Conservation (phyloP, 306 rosid species). For the Cicer bijugum region DNA sequence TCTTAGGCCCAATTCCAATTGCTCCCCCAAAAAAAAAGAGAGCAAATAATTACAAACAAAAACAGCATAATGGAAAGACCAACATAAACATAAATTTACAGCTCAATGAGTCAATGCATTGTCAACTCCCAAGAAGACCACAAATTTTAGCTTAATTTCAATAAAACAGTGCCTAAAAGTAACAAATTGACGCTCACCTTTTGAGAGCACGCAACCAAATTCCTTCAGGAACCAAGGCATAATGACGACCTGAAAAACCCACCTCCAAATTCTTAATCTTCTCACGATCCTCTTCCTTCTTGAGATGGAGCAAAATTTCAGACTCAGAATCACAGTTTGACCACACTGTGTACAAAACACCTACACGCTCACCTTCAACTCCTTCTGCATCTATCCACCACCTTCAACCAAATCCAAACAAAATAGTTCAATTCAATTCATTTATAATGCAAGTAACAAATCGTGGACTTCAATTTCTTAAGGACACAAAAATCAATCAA, state of each 20-base stretch:
- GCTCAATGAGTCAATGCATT: neutral
- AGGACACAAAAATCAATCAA: neutral
- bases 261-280: conserved; percentile 46
- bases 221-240: conserved; percentile 76
- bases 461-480: conserved; percentile 2
- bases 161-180: conserved; percentile 10
- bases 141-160: conserved; percentile 11
- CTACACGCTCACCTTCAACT: conserved; percentile 46
- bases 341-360: conserved; percentile 60
- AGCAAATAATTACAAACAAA: conserved; percentile 1
- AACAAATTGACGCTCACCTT: conserved; percentile 54
- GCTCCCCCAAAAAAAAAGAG: neutral
- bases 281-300: conserved; percentile 51
- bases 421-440: neutral
- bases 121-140: conserved; percentile 13
- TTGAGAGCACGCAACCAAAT: conserved; percentile 71
- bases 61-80: neutral
- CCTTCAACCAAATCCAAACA: conserved; percentile 53
- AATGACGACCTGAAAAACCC: conserved; percentile 64
- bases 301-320: conserved; percentile 58
- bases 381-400: conserved; percentile 72
- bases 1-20: neutral
- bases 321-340: conserved; percentile 47
- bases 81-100: neutral
- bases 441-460: conserved; percentile 4